phyloP scores from a whole-genome alignment of 1,284 basidiomycete species.

The Ustanciosporium gigantosporum region DNA sequence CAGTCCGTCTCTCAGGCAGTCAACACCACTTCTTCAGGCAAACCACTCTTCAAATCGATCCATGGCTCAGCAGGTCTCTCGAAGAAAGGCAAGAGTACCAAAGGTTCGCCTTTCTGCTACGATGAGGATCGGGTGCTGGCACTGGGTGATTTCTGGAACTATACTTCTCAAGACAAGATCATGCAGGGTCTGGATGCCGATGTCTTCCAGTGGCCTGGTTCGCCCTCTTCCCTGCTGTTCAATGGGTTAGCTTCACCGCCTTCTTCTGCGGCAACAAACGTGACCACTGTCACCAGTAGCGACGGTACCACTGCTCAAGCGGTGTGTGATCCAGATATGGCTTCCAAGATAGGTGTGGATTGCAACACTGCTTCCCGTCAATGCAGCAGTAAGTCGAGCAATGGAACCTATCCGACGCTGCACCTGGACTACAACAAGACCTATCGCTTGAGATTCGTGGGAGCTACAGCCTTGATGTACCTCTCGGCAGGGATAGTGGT shows the following conservation, averaged over 20 bases:
- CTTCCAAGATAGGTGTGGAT: neutral
- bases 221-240: slow-evolving; percentile 30
- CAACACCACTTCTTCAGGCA: too few relatives aligned
- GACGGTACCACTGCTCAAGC: neutral
- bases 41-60: too few relatives aligned
- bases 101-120: slow-evolving; percentile 10
- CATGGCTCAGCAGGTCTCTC: slow-evolving; percentile 3
- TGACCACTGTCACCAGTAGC: too few relatives aligned
- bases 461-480: slow-evolving; percentile 27
- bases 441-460: slow-evolving; percentile 37
- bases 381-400: too few relatives aligned
- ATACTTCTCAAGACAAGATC: slow-evolving; percentile 6
- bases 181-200: slow-evolving; percentile 12
- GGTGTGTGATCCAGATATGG: too few relatives aligned
- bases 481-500: slow-evolving; percentile 14
- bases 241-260: slow-evolving; percentile 27
- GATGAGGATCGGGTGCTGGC: slow-evolving; percentile 36
- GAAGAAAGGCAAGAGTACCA: neutral
- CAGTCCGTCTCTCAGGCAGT: neutral
- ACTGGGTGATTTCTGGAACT: slow-evolving; percentile 39
- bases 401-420: slow-evolving; percentile 6
- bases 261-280: slow-evolving; percentile 5
- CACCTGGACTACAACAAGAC: slow-evolving; percentile 38
- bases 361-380: slow-evolving; percentile 3
- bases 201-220: slow-evolving; percentile 50